Base-by-base conservation (phyloP, 306 rosid genomes). In the Chamaecrista fasciculata region DNA sequence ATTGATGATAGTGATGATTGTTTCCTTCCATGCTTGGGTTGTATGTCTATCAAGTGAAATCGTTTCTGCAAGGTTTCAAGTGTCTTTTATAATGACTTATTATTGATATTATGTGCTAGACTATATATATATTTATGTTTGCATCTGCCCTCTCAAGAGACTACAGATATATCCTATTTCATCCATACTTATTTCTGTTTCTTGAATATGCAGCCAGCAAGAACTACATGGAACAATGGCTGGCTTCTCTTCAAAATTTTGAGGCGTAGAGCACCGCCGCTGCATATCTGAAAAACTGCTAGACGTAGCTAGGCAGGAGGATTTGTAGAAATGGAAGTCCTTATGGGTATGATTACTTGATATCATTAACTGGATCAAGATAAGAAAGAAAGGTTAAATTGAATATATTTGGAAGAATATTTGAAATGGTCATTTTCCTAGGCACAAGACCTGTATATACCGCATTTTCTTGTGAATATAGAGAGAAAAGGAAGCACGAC, bases 171-270 rank as follows among this genome's bases (percentile, higher is more conserved):
- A 56, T 57, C 21, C 44, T 33, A n/a, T 37, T 57, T 61, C 44
- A 61, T 64, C 39, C 11, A 5, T 60, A 42, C 80, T 77, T 23
- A 79, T 8, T 73, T 48, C 47, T 71, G 20, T 64, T 51, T 50
- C 46, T 80, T 82, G 75, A 69, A 69, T 63, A 42, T 79, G 87
- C 92, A 89, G 98, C 80, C 48, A 74, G 91, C 77, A 83, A 81
- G 81, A 85, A 79, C 52, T 82, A 82, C 69, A 57, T 92, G 82
- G 86, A 86, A 69, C 85, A 83, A 43, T 87, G 84, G 90, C 81
- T 89, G 40, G 85, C 89, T 67, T 87, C 89, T 70, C 77, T 86
- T 69, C 87, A 76, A 81, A 91, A 64, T 72, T 77, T 81, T 44
- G 72, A 79, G 47, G 83, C 81, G 15, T 82, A 81, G 69, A 67